phyloP scores from a whole-genome alignment of 352 stramenopile genomes.

The Pythium vanterpoolii region DNA sequence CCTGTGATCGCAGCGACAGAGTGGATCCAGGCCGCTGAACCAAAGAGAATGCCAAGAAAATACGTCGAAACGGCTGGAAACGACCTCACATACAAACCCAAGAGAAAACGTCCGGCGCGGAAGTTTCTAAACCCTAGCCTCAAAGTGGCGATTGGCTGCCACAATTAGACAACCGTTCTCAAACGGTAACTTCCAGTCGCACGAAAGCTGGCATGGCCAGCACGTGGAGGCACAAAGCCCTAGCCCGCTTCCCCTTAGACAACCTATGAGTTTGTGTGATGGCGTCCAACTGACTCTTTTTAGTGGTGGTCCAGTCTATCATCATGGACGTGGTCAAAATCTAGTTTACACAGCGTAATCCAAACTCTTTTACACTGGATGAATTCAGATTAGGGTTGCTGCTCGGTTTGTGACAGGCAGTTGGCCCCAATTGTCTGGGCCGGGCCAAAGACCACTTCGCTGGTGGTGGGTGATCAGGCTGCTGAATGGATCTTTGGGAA shows the following conservation, averaged over 20 bases:
- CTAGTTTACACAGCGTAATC: no score
- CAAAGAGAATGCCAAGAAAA: slow-evolving; percentile 19
- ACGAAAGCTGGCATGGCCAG: slow-evolving; percentile 11
- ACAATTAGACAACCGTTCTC: slow-evolving; percentile 11
- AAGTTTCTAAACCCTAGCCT: slow-evolving; percentile 21
- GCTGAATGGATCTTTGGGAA: neutral
- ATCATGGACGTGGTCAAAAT: neutral
- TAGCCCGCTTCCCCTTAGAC: slow-evolving; percentile 7
- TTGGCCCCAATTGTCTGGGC: no score
- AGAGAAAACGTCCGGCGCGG: slow-evolving; percentile 1
- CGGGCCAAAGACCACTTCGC: no score
- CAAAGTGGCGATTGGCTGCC: slow-evolving; percentile 18
- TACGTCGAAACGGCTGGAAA: slow-evolving; percentile 27
- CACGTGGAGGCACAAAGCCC: slow-evolving; percentile 2
- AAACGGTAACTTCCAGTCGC: neutral
- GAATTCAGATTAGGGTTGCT: no score
- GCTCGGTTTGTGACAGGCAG: no score
- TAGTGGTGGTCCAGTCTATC: neutral
- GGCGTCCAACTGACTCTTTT: slow-evolving; percentile 17
- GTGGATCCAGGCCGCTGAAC: neutral
- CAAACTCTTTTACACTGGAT: no score
- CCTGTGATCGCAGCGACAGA: neutral
- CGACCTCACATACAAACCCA: slow-evolving; percentile 12
- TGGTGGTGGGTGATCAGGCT: no score
- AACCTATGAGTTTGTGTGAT: slow-evolving; percentile 4